Evolutionary conservation across 345 rosid species (phyloP), one percentile per base, ranked within the genome.

Genomic region (Gossypium ekmanianum): DNA sequence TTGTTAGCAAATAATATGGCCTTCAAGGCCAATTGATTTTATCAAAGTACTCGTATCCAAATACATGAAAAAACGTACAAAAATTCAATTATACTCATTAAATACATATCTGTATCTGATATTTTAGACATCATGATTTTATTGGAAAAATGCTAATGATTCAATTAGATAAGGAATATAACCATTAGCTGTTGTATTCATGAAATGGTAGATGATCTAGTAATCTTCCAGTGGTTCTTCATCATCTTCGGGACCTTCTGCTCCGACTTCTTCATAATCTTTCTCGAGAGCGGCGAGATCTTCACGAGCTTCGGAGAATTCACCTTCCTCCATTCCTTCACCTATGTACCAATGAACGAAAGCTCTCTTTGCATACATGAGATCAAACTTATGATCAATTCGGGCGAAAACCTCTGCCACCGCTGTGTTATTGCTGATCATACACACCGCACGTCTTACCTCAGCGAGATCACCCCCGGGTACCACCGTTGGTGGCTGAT

Each of bases 241-340:
- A 14, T 89, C 85, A 16, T 84, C 94, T 0, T 81, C 88, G 18
- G 26, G 84, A 17, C 88, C 93, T 27, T 92, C 93, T 12, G 86
- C 93, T 17, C 94, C 93, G 14, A 92, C 94, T 81, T 92, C 97
- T 85, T 90, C 94, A 0, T 90, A 92, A 78, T 91, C 94, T 78
- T 91, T 91, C 85, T 91, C 94, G 2, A 91, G 92, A 51, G 97
- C 92, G 51, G 97, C 92, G 26, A 92, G 93, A 79, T 90, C 97
- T 77, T 92, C 94, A 41, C 97, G 90, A 54, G 97, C 97, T 79
- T 92, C 92, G 0, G 94, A 88, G 87, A 92, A 92, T 78, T 92
- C 94, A 56, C 97, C 94, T 81, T 92, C 97, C 80, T 92, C 97
- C 97, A 92, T 90, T 55, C 94, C 97, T 81, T 92, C 97, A 3